Conservation (phyloP, 495 filamentous ascomycete species). For the Penicillium atrosanguineum region DNA sequence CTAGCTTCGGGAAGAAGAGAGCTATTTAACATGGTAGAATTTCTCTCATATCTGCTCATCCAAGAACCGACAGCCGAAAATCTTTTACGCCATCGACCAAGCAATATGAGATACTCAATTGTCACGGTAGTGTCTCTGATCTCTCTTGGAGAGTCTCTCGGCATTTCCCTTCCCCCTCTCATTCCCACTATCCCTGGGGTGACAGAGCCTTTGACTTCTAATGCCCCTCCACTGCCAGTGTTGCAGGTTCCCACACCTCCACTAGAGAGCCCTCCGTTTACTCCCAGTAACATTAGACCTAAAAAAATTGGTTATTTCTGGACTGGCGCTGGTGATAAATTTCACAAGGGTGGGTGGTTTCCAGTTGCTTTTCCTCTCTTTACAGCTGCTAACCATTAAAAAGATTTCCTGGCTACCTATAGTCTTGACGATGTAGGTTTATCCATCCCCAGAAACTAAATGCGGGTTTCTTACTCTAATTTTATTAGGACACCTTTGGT, state of each 20-base stretch:
- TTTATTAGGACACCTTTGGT: constrained; percentile 57
- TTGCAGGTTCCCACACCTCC: constrained; percentile 58
- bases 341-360: constrained; percentile 43
- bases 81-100: not conserved
- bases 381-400: not conserved
- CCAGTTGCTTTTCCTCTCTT: not conserved
- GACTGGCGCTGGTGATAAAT: constrained; percentile 59
- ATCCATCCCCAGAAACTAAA: too few relatives aligned
- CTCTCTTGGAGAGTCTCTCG: constrained; percentile 24
- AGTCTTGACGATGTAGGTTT: constrained; percentile 57
- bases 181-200: constrained; percentile 59
- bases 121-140: constrained; percentile 16
- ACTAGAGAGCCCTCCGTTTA: constrained; percentile 52
- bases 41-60: constrained; percentile 33
- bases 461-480: too few relatives aligned
- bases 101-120: constrained; percentile 26
- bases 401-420: constrained; percentile 59
- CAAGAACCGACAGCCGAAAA: too few relatives aligned
- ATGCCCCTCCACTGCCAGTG: constrained; percentile 55
- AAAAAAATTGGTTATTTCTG: constrained; percentile 69
- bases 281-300: constrained; percentile 53
- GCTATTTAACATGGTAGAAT: constrained; percentile 22
- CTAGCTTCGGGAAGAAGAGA: not conserved
- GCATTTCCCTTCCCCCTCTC: constrained; percentile 44
- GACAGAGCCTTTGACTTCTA: constrained; percentile 49